A percentile compares a stretch with the other conserved stretches of the same genome.
Conservation (phyloP, 1,284 basidiomycete genomes). For the Mycocalia duriaeana region DNA sequence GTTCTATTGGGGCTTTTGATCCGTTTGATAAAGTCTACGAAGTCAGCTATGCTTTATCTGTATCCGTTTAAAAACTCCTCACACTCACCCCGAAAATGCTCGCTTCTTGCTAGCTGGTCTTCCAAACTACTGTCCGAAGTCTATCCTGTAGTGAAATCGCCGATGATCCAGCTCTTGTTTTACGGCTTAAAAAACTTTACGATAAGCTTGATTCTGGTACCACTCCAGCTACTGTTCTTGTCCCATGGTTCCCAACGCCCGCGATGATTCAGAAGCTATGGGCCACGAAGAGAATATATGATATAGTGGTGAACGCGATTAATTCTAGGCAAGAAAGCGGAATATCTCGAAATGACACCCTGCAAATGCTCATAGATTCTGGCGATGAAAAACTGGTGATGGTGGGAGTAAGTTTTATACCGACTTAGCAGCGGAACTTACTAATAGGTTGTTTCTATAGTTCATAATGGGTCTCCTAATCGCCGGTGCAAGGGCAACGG, state of each 20-base stretch:
- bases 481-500: not conserved
- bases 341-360: not conserved
- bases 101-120: constrained; percentile 46
- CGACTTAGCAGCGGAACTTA: not conserved
- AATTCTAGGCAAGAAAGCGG: not conserved
- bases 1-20: constrained; percentile 53
- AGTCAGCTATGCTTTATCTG: constrained; percentile 33
- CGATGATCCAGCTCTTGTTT: constrained; percentile 52
- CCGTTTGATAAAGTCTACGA: constrained; percentile 68
- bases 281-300: not conserved
- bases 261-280: not conserved
- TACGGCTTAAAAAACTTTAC: constrained; percentile 57
- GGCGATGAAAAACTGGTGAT: not conserved
- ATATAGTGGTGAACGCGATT: not conserved
- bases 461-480: not conserved
- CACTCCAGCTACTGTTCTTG: constrained; percentile 43
- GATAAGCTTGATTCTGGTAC: constrained; percentile 62
- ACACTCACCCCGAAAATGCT: constrained; percentile 8
- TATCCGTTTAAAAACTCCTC: constrained; percentile 4
- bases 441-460: not conserved
- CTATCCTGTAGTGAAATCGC: constrained; percentile 65
- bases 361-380: not conserved
- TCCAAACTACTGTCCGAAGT: constrained; percentile 65
- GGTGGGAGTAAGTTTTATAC: not conserved
- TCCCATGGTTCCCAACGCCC: not conserved